Evolutionary conservation across 495 filamentous ascomycete species (phyloP), one percentile per base, ranked within the genome.

Genomic region (Neurospora pannonica): DNA sequence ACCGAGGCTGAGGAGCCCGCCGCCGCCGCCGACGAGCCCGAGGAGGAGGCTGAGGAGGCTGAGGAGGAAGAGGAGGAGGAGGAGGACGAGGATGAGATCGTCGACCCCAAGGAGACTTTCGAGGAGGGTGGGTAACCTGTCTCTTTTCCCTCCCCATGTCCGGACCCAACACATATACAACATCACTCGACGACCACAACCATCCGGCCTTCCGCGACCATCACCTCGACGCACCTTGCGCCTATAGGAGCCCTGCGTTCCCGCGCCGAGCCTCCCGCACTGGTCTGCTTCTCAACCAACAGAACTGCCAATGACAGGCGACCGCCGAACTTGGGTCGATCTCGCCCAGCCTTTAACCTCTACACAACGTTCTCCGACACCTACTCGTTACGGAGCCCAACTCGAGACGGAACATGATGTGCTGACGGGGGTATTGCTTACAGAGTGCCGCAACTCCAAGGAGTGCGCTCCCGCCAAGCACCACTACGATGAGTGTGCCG

Each of bases 401-500:
- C 13, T 67, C 28, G 15, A 67, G 54, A 67, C 54, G 54, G 54
- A 67, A 67, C 28, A 67, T 67, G 54, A 67, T 67, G 37, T 34
- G 76, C 82, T 83, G 75, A 84, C 77, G 46, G 73, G 24, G 78
- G 67, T 54, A 40, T 62, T 73, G 48, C 70, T 77, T 78, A 75
- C 84, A 99, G 97, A 97, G 77, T 99, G 97, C 87, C 88, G 88
- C 82, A 87, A 93, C 80, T 93, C 94, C 73, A 89, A 92, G 80
- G 85, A 92, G 84, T 99, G 96, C 85, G 86, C 90, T 67, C 91
- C 92, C 38, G 88, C 88, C 77, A 99, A 98, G 89, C 95, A 98
- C 89, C 96, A 99, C 88, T 98, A 90, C 84, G 95, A 98, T 75
- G 94, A 97, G 84, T 99, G 96, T 82, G 93, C 94, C 78, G 94